Base-by-base conservation (phyloP, 169 alveolate species). In the Cryptosporidium ubiquitum region DNA sequence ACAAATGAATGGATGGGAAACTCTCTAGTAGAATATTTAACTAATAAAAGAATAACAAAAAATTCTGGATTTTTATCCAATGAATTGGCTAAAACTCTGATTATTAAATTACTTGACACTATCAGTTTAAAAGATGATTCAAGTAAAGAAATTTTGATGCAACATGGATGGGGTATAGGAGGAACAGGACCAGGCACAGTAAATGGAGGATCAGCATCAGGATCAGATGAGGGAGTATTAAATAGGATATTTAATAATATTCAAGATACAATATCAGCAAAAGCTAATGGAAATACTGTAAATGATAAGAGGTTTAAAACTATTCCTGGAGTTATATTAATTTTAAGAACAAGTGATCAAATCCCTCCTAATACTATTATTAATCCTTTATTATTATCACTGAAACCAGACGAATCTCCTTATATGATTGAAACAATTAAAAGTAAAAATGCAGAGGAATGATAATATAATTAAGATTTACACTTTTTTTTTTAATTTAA, bases 371-470 rank as follows among this genome's bases (percentile, higher is more conserved):
- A 64, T 29, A 79, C 89, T 26, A 29, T 33, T n/a, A 79, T 79
- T n/a, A 49, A 79, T 40, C 89, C 89, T 23, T 12, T 42, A 18
- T 39, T 79, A 5, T 47, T 79, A 6, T 60, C 71, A 7, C 26
- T 79, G 12, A 64, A 66, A 18, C 89, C 89, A 40, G 74, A 79
- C 61, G 89, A 79, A 47, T 79, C 89, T 26, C 89, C 89, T 20
- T 79, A 79, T 42, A n/a, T 79, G 52, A 61, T 79, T 31, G 75
- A 79, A 60, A 39, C 61, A 20, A 40, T 79, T 64, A 79, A 40
- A 42, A 61, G 31, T n/a, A 29, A 64, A 26, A 79, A 20, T 10
- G 42, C 18, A n/a, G 44, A 35, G n/a, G 75, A 79, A 18, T 60
- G 29, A 64, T 47, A 10, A 47, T 47, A 47, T 14, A n/a, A n/a